These are phyloP conservation scores for Globisporangium camurandrum DNA, from an alignment of 352 stramenopile species.

Conservation along the genomic window DNA sequence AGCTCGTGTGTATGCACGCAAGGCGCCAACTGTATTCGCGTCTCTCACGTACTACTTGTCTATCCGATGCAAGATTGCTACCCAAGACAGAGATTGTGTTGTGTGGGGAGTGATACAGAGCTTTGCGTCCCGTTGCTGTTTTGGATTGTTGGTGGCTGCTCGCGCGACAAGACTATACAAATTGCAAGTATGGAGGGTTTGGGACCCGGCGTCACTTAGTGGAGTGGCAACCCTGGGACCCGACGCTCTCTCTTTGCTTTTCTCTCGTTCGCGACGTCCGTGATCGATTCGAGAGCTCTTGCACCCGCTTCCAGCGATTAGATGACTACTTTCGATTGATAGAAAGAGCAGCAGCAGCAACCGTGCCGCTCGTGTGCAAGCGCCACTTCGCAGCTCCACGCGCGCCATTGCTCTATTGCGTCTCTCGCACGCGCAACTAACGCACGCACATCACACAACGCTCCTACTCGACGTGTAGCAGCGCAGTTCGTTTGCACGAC, in stretches of 20 bases:
- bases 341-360: background rate
- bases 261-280: background rate
- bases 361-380: background rate
- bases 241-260: slow-evolving; percentile 1
- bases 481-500: background rate
- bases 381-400: slow-evolving; percentile 1
- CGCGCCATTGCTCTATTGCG: slow-evolving; percentile 1
- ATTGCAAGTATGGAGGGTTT: no score
- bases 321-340: background rate
- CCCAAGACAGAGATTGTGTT: no score
- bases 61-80: no score
- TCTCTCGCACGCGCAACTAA: background rate
- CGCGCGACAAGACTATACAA: background rate
- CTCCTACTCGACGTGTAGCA: background rate
- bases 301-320: background rate
- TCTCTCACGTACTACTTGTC: no score
- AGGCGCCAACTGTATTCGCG: no score
- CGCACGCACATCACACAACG: background rate
- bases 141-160: no score
- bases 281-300: background rate
- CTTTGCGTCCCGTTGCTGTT: no score
- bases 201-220: no score
- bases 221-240: background rate
- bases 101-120: no score
- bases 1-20: no score